Evolutionary conservation across 805 yeast species (phyloP), one percentile per base, ranked within the genome.

Genomic region (Wickerhamiella qilinensis): DNA sequence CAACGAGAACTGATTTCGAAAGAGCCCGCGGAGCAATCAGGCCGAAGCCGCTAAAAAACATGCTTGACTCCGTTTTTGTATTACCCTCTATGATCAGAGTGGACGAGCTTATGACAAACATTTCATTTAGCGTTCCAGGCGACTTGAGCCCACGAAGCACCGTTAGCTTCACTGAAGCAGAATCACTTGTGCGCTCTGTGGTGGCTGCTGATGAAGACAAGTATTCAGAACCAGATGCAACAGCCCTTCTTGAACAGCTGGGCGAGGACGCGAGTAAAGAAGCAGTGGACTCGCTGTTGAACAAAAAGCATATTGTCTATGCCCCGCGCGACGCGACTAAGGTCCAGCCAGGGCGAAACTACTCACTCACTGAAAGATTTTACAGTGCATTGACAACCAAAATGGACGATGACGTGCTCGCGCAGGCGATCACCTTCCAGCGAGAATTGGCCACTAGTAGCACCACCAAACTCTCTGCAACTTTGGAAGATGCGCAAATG

Each of bases 11-110:
- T 3, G 73, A 67, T 14, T 79, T 77, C 50, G 57, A 55, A 22
- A 55, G 57, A 17, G 66, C 61, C 20, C 73, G 68, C 46, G 59
- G 60, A 1, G 63, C 72, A 38, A 55, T 60, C 60, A 59, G 7
- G 56, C 57, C 16, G 30, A 47, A 5, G 53, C 46, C 14, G 43
- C 44, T 3, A 38, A 41, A 28, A 60, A 55, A 46, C 19, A 40
- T 42, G 14, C 33, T 47, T 12, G 59, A 51, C 24, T 73, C 71
- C 19, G 63, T 69, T 20, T 60, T 64, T 37, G 74, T 67, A 32
- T 70, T 67, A 37, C 64, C 69, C 21, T 77, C 93, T 1, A 73
- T 81, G 77, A 60, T 77, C 38, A 84, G 77, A 48, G 70, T 79
- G 38, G 86, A 81, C 47, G 68, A 68, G 9, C 58, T 64, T 20